A percentile compares a stretch with the other conserved stretches of the same genome.
These are phyloP conservation scores for Tetragonia tetragonoides DNA, from an alignment of 148 eudicot genomes.

Conservation along the genomic window DNA sequence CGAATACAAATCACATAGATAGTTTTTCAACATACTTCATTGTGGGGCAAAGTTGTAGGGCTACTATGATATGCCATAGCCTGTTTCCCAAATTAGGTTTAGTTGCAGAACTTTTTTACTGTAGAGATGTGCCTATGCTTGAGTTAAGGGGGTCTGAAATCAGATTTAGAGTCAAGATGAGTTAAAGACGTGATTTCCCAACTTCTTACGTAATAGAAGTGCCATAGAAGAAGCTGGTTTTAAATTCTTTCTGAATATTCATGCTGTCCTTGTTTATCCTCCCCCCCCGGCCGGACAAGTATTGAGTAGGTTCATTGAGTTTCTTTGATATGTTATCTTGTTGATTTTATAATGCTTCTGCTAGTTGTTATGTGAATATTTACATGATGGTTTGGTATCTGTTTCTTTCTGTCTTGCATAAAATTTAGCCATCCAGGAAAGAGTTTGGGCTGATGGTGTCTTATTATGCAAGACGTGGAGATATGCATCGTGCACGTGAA, in stretches of 20 bases:
- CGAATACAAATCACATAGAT: no score
- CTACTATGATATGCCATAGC: no score
- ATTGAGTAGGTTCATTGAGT: no score
- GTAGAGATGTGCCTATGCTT: no score
- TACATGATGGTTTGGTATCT: no score
- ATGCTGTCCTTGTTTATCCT: not conserved
- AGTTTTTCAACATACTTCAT: no score
- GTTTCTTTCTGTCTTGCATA: not conserved
- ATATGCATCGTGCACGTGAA: constrained; percentile 95
- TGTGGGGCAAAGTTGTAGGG: no score
- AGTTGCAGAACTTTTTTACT: no score
- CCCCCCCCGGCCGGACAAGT: not conserved
- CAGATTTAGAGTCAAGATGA: not conserved
- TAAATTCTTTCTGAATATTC: not conserved
- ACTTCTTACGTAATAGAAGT: not conserved
- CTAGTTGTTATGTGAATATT: not conserved
- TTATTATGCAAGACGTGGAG: constrained; percentile 91
- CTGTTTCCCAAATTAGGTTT: no score
- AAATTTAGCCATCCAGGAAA: constrained; percentile 88
- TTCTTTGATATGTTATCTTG: no score
- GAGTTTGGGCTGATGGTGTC: constrained; percentile 92
- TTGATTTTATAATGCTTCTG: not conserved
- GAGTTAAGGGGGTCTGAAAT: no score
- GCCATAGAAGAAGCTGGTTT: not conserved
- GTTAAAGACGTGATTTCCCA: not conserved